These are phyloP conservation scores for Eucalyptus curtisii DNA, from an alignment of 345 rosid species.

Conservation along the genomic window DNA sequence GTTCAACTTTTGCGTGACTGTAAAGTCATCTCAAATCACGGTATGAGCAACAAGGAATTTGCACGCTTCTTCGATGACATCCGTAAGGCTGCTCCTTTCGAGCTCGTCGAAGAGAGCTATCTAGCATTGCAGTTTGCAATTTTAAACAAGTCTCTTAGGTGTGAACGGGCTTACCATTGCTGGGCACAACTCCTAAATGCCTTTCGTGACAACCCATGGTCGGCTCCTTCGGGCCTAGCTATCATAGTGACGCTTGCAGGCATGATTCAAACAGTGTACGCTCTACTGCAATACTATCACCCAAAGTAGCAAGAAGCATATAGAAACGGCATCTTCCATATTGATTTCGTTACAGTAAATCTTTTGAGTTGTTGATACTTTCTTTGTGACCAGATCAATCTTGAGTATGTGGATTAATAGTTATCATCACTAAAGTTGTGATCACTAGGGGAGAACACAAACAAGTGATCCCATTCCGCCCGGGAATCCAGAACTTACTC, in stretches of 20 bases:
- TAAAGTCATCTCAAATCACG: no score
- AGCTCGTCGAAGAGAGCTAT: no score
- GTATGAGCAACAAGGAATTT: no score
- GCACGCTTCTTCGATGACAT: no score
- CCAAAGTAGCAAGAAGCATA: not conserved
- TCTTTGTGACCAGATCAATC: rapidly evolving
- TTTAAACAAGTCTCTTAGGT: not conserved
- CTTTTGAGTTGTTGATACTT: not conserved
- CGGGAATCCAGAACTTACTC: not conserved
- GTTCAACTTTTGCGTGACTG: no score
- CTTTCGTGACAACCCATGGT: no score
- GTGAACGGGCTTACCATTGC: not conserved
- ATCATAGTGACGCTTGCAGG: rapidly evolving
- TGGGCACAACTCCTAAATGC: no score
- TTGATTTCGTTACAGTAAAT: not conserved
- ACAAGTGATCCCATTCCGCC: rapidly evolving
- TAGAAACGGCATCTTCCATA: not conserved
- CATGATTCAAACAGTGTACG: no score
- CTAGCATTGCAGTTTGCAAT: not conserved
- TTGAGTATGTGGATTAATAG: not conserved
- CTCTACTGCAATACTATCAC: rapidly evolving
- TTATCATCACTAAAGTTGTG: not conserved
- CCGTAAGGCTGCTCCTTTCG: rapidly evolving
- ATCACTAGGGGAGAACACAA: not conserved
- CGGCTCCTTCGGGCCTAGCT: no score